phyloP scores from a whole-genome alignment of 2,329 filamentous ascomycete genomes.

The Monilinia aucupariae region DNA sequence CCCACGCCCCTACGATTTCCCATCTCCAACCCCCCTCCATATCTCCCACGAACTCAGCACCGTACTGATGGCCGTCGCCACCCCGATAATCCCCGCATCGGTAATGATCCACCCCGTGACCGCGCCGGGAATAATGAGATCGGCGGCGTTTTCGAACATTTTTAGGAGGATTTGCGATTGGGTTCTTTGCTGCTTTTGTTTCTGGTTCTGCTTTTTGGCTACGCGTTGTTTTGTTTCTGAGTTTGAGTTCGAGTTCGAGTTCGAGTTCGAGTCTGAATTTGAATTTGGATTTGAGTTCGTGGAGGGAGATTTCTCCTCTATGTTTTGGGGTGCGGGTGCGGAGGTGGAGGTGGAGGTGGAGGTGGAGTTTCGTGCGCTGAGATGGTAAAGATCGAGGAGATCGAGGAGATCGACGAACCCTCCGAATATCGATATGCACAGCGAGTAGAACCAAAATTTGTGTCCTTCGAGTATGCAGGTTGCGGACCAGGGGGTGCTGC shows the following conservation, averaged over 20 bases:
- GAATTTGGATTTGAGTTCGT: neutral
- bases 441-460: slow-evolving; percentile 62
- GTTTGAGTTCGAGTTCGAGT: neutral
- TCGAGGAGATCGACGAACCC: slow-evolving; percentile 23
- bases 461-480: slow-evolving; percentile 54
- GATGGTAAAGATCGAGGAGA: slow-evolving; percentile 15
- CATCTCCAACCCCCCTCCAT: slow-evolving; percentile 46
- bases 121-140: slow-evolving; percentile 56
- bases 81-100: slow-evolving; percentile 47
- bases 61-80: slow-evolving; percentile 57
- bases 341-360: too few species aligned
- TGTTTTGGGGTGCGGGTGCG: neutral
- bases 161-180: neutral
- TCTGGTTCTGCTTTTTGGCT: neutral
- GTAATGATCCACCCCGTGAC: slow-evolving; percentile 56
- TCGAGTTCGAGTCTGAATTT: neutral
- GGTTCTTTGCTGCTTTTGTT: neutral
- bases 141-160: slow-evolving; percentile 53
- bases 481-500: slow-evolving; percentile 40
- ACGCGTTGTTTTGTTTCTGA: too few species aligned
- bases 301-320: neutral
- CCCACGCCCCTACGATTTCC: too few species aligned
- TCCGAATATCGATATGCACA: slow-evolving; percentile 40
- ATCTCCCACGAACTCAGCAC: slow-evolving; percentile 54
- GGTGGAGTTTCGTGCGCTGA: neutral